Conservation (phyloP, 306 rosid species). For the Prosopis cineraria region DNA sequence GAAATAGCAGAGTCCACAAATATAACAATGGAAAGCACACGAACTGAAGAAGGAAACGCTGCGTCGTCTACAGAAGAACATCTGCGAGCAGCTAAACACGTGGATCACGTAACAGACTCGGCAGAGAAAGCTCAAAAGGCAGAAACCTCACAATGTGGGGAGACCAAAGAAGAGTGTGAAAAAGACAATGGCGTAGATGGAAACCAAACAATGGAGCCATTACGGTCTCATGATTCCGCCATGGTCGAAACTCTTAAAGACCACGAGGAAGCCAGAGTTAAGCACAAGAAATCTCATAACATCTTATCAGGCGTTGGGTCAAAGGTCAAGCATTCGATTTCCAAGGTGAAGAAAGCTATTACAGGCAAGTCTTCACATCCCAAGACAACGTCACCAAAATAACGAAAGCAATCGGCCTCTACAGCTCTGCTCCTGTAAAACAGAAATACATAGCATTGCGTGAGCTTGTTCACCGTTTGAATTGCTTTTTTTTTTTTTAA, state of each 20-base stretch:
- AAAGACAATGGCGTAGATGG: slow-evolving; percentile 34
- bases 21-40: not conserved
- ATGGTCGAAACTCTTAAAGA: slow-evolving; percentile 48
- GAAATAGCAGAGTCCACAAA: not conserved
- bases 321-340: slow-evolving; percentile 75
- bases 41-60: not conserved
- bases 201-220: slow-evolving; percentile 11
- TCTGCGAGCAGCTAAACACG: not conserved
- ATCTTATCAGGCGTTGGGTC: slow-evolving; percentile 71
- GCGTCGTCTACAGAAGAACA: not conserved
- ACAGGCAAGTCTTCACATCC: slow-evolving; percentile 64
- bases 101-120: not conserved
- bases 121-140: slow-evolving; percentile 26
- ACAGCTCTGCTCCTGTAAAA: not conserved
- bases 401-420: not conserved
- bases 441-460: not conserved
- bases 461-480: slow-evolving; percentile 10
- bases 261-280: slow-evolving; percentile 37
- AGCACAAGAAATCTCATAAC: slow-evolving; percentile 61
- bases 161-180: slow-evolving; percentile 23
- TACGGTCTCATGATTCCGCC: slow-evolving; percentile 36
- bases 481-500: no score
- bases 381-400: slow-evolving; percentile 47
- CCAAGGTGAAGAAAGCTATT: slow-evolving; percentile 75
- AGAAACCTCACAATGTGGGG: slow-evolving; percentile 33